Conservation (phyloP, 2,329 filamentous ascomycete species). For the Tolypocladium tropicale region DNA sequence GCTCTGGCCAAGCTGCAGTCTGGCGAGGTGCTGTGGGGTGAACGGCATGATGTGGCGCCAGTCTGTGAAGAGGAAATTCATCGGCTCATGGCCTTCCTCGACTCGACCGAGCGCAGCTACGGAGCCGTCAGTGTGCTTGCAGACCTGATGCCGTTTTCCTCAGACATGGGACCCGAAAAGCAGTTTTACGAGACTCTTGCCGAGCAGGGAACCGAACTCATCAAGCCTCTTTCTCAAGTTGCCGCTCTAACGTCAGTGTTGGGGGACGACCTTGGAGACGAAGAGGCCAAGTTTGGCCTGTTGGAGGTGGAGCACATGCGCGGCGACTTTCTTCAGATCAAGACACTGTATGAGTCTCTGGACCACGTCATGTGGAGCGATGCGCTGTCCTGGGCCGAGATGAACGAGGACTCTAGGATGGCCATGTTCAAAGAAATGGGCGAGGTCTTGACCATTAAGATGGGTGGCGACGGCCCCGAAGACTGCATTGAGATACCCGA, state of each 20-base stretch:
- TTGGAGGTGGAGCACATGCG: slow-evolving; percentile 28
- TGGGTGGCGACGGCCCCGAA: slow-evolving; percentile 30
- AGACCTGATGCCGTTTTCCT: slow-evolving; percentile 22
- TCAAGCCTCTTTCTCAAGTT: slow-evolving; percentile 22
- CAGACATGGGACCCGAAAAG: slow-evolving; percentile 25
- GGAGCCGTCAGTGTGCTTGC: slow-evolving; percentile 41
- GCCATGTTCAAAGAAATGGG: slow-evolving; percentile 34
- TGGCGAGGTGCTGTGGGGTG: slow-evolving; percentile 19
- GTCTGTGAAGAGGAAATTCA: slow-evolving; percentile 45
- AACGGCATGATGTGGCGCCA: slow-evolving; percentile 17
- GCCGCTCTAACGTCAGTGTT: slow-evolving; percentile 18
- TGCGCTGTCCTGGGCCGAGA: slow-evolving; percentile 24
- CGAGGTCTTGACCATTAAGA: slow-evolving; percentile 38
- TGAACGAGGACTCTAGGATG: slow-evolving; percentile 26
- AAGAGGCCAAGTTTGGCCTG: slow-evolving; percentile 28
- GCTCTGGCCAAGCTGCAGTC: slow-evolving; percentile 21
- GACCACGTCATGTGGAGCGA: slow-evolving; percentile 39
- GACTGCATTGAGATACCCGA: slow-evolving; percentile 39
- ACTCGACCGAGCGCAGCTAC: slow-evolving; percentile 48
- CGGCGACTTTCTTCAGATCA: slow-evolving; percentile 26
- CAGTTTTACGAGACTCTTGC: slow-evolving; percentile 34
- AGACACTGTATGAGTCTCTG: slow-evolving; percentile 36
- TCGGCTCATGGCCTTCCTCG: slow-evolving; percentile 53
- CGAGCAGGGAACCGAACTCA: slow-evolving; percentile 12
- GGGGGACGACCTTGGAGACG: slow-evolving; percentile 18